phyloP scores from a whole-genome alignment of 331 rosid genomes.

The Rhamnella rubrinervis region DNA sequence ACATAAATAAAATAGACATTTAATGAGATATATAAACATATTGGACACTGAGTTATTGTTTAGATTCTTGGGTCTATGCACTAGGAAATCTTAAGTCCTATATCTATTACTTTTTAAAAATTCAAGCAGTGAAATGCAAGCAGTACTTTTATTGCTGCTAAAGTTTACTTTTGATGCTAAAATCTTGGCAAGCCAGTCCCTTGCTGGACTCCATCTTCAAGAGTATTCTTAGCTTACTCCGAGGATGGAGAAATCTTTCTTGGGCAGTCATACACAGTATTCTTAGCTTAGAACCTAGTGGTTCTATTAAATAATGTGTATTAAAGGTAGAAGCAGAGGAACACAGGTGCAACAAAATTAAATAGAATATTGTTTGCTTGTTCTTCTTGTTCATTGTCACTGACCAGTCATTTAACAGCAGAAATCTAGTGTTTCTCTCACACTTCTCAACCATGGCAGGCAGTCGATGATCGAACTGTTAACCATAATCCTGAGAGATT shows the following conservation, averaged over 20 bases:
- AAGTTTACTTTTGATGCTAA: neutral
- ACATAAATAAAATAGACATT: too few species aligned
- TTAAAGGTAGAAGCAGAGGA: neutral
- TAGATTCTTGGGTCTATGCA: too few species aligned
- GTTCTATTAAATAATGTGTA: neutral
- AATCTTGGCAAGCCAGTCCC: neutral
- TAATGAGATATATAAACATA: too few species aligned
- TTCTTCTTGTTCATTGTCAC: neutral
- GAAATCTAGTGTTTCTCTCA: neutral
- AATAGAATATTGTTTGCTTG: too few species aligned
- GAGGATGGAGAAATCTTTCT: neutral
- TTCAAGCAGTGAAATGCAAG: too few species aligned
- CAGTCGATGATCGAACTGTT: constrained; percentile 44
- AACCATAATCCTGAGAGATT: constrained; percentile 43
- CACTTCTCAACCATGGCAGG: constrained; percentile 25
- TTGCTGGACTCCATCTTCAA: neutral
- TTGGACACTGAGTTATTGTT: too few species aligned
- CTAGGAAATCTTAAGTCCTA: too few species aligned
- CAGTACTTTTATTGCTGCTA: neutral
- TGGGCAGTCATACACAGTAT: neutral
- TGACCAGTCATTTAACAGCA: neutral
- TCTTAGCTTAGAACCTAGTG: too few species aligned
- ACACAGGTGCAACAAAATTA: too few species aligned
- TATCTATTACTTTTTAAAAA: neutral
- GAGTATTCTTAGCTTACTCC: neutral